These are phyloP conservation scores for Fusarium verticillioides DNA, from an alignment of 2,329 filamentous ascomycete genomes.

Conservation along the genomic window DNA sequence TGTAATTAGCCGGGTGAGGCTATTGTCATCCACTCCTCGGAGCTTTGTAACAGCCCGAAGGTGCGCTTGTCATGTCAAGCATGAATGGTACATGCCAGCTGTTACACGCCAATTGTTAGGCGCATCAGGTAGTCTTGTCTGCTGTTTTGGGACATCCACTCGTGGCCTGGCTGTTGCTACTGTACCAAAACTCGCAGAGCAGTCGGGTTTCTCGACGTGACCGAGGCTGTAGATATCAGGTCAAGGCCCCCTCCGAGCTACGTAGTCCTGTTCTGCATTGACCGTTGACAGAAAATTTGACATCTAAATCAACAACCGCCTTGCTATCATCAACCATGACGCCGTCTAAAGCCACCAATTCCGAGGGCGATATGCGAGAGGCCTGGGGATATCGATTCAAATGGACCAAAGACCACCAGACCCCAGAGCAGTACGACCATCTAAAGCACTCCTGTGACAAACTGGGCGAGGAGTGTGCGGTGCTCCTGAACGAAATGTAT, in stretches of 20 bases:
- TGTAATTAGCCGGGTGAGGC: background rate
- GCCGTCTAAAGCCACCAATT: fast-evolving
- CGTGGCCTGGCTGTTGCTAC: background rate
- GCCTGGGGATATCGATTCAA: background rate
- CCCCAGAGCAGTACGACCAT: background rate
- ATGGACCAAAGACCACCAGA: background rate
- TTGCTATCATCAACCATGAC: background rate
- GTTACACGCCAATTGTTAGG: background rate
- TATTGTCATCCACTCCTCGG: background rate
- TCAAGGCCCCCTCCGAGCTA: fast-evolving
- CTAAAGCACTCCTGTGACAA: background rate
- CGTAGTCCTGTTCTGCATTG: fast-evolving
- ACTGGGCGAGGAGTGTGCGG: background rate
- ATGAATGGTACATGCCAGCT: too few species aligned
- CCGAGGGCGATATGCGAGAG: background rate
- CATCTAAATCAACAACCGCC: background rate
- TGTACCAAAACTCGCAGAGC: background rate
- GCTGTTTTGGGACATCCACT: fast-evolving
- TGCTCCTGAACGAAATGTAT: background rate
- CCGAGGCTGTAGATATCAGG: background rate
- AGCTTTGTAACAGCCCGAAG: fast-evolving
- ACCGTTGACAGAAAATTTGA: too few species aligned
- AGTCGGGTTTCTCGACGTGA: background rate
- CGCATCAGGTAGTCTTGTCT: too few species aligned
- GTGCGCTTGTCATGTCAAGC: background rate